phyloP scores from a whole-genome alignment of 139 green algal species.

The Asterochloris erici region DNA sequence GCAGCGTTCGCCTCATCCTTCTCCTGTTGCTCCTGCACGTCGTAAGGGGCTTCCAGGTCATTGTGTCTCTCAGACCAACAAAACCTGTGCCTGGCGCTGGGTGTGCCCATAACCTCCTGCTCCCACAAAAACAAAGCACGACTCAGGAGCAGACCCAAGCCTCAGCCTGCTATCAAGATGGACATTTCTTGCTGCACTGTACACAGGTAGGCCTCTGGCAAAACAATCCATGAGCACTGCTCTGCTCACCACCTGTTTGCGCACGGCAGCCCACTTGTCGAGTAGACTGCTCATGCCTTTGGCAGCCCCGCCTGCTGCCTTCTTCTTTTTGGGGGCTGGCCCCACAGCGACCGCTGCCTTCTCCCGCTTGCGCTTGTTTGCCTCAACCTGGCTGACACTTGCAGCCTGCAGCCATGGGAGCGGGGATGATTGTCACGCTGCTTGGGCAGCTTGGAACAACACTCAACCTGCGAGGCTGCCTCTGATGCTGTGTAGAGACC shows the following conservation, averaged over 20 bases:
- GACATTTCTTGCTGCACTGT: background rate
- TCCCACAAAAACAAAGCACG: background rate
- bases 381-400: background rate
- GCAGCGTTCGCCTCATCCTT: slow-evolving; percentile 36
- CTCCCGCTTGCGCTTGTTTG: slow-evolving; percentile 10
- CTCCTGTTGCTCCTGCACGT: slow-evolving; percentile 8
- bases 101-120: background rate
- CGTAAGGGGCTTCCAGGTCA: background rate
- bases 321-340: slow-evolving; percentile 22
- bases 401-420: too few species aligned
- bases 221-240: background rate
- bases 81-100: background rate
- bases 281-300: slow-evolving; percentile 49
- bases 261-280: slow-evolving; percentile 61
- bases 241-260: slow-evolving; percentile 22
- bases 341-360: slow-evolving; percentile 2
- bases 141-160: background rate
- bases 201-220: background rate
- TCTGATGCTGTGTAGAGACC: background rate
- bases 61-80: background rate
- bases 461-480: background rate
- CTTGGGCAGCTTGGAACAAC: background rate
- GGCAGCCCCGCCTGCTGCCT: slow-evolving; percentile 11
- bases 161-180: background rate
- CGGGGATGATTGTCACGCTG: too few species aligned